phyloP scores from a whole-genome alignment of 2,329 filamentous ascomycete species.

The Cladophialophora yegresii region DNA sequence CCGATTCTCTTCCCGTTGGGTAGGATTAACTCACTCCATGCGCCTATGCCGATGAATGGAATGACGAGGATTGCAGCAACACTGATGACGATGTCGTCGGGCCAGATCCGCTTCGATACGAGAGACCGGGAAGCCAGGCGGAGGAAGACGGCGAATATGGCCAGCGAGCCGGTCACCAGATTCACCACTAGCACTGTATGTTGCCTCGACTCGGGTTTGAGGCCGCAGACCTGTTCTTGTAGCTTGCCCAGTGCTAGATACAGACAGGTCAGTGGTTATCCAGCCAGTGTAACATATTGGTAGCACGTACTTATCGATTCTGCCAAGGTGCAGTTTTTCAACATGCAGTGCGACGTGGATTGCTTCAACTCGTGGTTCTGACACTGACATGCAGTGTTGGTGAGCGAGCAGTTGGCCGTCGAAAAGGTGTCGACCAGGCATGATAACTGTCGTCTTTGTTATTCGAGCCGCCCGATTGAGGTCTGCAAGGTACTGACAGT shows the following conservation, averaged over 20 bases:
- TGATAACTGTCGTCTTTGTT: not conserved
- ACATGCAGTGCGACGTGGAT: not conserved
- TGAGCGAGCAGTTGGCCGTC: slow-evolving; percentile 36
- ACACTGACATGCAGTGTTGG: not conserved
- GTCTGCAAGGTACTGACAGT: not conserved
- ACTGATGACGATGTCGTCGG: slow-evolving; percentile 1
- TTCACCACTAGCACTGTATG: not conserved
- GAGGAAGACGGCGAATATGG: not conserved
- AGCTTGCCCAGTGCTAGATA: not conserved
- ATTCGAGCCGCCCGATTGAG: not conserved
- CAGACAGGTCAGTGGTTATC: not conserved
- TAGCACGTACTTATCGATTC: not conserved
- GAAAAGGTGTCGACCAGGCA: slow-evolving; percentile 7
- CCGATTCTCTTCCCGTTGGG: not conserved
- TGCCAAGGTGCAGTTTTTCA: not conserved
- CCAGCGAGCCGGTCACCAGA: not conserved
- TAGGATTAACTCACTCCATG: not conserved
- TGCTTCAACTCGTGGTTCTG: not conserved
- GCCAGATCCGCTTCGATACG: not conserved
- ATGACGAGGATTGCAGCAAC: not conserved
- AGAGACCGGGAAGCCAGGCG: not conserved
- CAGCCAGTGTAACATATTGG: not conserved
- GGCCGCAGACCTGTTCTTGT: not conserved
- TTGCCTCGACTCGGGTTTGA: slow-evolving; percentile 1
- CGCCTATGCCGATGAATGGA: not conserved